Conservation (phyloP, 1,139 yeast genomes). For the Suhomyces taliae region DNA sequence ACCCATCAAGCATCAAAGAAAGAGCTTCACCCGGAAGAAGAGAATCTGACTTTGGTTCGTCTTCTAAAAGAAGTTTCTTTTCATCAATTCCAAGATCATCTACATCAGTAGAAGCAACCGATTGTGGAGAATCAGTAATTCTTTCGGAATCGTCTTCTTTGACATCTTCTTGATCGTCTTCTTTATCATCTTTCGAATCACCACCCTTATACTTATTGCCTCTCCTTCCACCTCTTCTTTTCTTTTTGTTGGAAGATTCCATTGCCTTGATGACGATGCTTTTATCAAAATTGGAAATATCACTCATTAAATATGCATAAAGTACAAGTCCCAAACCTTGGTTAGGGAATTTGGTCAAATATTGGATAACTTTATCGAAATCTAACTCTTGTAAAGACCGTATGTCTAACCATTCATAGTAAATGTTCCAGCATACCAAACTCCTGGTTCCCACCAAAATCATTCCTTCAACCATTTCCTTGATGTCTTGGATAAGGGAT, state of each 20-base stretch:
- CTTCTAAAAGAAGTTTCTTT: conserved; percentile 10
- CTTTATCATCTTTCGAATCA: conserved; percentile 18
- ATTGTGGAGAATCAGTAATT: background rate
- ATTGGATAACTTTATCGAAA: conserved; percentile 45
- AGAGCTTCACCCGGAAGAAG: conserved; percentile 55
- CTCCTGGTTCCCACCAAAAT: conserved; percentile 63
- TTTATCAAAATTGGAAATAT: conserved; percentile 58
- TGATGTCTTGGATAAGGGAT: conserved; percentile 41
- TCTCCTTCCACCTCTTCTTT: conserved; percentile 8
- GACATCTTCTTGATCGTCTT: conserved; percentile 16
- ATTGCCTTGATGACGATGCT: conserved; percentile 18
- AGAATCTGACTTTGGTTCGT: conserved; percentile 17
- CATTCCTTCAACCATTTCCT: conserved; percentile 68
- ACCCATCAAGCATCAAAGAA: conserved; percentile 55
- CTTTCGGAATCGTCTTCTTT: conserved; percentile 13
- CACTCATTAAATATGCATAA: conserved; percentile 62
- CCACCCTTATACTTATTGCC: conserved; percentile 1
- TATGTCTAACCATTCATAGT: conserved; percentile 76
- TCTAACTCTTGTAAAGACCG: conserved; percentile 50
- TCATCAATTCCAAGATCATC: conserved; percentile 5
- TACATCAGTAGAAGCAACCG: conserved; percentile 11
- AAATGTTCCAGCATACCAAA: conserved; percentile 69
- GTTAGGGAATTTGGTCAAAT: conserved; percentile 55
- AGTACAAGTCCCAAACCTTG: conserved; percentile 66
- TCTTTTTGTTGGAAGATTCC: conserved; percentile 3